phyloP scores from a whole-genome alignment of 148 eudicot genomes.

The Vaccinium vitisidaea region DNA sequence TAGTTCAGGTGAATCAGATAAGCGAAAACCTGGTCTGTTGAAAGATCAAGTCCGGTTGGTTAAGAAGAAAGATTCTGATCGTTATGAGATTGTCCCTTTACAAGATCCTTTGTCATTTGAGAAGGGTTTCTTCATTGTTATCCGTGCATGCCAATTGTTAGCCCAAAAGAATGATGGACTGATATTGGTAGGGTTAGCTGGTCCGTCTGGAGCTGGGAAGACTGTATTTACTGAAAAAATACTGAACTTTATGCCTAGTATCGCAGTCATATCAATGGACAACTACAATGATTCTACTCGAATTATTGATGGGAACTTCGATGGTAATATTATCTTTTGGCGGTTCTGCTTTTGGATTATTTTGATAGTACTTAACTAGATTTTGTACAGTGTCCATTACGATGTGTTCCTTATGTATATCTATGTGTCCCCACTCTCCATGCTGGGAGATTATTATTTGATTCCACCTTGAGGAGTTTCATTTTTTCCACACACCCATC shows the following conservation, averaged over 20 bases:
- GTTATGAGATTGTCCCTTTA: conserved; percentile 70
- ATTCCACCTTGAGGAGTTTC: background rate
- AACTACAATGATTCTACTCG: conserved; percentile 92
- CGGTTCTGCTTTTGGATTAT: background rate
- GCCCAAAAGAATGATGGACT: conserved; percentile 84
- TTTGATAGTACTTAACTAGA: background rate
- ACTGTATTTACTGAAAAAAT: conserved; percentile 85
- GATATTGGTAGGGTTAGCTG: conserved; percentile 80
- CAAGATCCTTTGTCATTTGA: conserved; percentile 75
- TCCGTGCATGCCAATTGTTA: conserved; percentile 90
- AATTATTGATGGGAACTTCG: conserved; percentile 82
- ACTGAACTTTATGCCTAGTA: conserved; percentile 78
- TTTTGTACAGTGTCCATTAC: background rate
- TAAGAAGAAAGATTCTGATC: conserved; percentile 63
- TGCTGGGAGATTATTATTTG: background rate
- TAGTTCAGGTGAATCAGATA: conserved; percentile 41
- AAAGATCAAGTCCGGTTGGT: conserved; percentile 83
- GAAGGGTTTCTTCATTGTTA: conserved; percentile 84
- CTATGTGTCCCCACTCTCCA: background rate
- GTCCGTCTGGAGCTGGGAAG: conserved; percentile 97
- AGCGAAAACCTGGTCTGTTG: conserved; percentile 56
- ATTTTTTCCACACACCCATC: background rate
- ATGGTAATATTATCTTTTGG: conserved; percentile 48
- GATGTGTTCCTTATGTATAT: background rate
- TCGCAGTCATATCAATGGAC: conserved; percentile 93